A percentile compares a stretch with the other conserved stretches of the same genome.
Conservation (phyloP, 1,284 basidiomycete species). For the Fomitopsis betulina region DNA sequence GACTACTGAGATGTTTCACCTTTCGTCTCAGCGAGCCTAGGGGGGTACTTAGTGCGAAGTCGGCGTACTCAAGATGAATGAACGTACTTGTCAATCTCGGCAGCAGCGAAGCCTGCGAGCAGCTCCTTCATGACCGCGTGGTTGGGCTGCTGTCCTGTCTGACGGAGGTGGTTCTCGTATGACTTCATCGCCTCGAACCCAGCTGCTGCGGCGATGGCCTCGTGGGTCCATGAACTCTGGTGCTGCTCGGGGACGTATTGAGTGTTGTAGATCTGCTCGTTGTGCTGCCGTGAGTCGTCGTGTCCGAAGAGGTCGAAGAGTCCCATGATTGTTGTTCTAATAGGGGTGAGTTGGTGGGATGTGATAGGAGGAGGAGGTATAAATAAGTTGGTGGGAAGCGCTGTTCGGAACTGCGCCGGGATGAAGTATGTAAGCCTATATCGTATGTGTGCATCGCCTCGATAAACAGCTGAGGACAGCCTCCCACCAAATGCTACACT, state of each 20-base stretch:
- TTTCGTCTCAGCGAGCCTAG: not conserved
- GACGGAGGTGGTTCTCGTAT: not conserved
- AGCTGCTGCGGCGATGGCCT: not conserved
- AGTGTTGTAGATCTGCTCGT: not conserved
- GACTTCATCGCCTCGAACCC: conserved; percentile 3
- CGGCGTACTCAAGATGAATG: not conserved
- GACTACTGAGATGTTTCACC: not conserved
- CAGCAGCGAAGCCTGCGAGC: not conserved
- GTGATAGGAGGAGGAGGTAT: not conserved
- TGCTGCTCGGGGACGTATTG: conserved; percentile 1
- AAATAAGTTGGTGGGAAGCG: not conserved
- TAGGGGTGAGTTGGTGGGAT: not conserved
- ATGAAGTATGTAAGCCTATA: not conserved
- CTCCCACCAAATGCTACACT: not conserved
- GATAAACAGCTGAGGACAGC: not conserved
- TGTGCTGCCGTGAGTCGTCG: conserved; percentile 1
- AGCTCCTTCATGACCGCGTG: not conserved
- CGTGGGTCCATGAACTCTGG: not conserved
- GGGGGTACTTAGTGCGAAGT: not conserved
- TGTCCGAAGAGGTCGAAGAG: conserved; percentile 1
- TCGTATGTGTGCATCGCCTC: not conserved
- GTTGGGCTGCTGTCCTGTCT: not conserved
- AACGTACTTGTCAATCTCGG: not conserved
- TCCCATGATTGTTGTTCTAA: not conserved
- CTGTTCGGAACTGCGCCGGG: not conserved